Percentiles rank a stretch among this genome's conserved stretches.
phyloP scores from a whole-genome alignment of 2,329 filamentous ascomycete genomes.

The Pseudonectria buxi region DNA sequence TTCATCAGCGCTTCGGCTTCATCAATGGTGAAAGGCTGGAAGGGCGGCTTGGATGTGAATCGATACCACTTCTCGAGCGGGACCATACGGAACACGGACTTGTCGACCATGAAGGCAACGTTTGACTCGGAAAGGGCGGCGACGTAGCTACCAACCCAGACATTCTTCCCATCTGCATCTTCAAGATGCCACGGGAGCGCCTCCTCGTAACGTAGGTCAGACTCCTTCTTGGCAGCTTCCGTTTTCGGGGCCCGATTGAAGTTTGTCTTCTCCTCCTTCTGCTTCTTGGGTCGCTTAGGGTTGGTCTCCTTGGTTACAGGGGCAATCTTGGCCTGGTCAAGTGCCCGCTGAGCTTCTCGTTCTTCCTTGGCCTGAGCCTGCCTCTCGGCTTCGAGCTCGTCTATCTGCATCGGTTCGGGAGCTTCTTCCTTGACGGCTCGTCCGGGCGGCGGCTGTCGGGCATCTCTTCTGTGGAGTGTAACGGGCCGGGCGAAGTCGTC shows the following conservation, averaged over 20 bases:
- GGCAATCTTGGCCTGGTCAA: slow-evolving; percentile 88
- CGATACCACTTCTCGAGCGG: slow-evolving; percentile 95
- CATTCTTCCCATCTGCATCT: slow-evolving; percentile 91
- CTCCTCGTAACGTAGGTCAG: slow-evolving; percentile 80
- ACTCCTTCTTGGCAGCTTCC: slow-evolving; percentile 72
- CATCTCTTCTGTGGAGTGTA: slow-evolving; percentile 81
- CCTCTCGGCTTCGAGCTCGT: slow-evolving; percentile 55
- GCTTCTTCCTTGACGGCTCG: slow-evolving; percentile 56
- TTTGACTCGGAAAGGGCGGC: slow-evolving; percentile 80
- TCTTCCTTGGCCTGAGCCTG: slow-evolving; percentile 68
- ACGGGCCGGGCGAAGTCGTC: slow-evolving; percentile 82
- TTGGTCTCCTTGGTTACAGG: slow-evolving; percentile 60
- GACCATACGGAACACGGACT: slow-evolving; percentile 70
- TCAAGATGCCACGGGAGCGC: slow-evolving; percentile 94
- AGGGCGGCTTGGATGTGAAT: slow-evolving; percentile 73
- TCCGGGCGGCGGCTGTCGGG: slow-evolving; percentile 60
- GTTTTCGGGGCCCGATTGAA: slow-evolving; percentile 73
- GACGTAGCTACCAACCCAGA: slow-evolving; percentile 89
- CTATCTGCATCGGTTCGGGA: slow-evolving; percentile 35
- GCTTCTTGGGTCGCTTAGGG: slow-evolving; percentile 50
- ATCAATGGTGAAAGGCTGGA: slow-evolving; percentile 71
- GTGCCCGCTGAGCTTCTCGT: slow-evolving; percentile 75
- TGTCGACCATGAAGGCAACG: slow-evolving; percentile 68
- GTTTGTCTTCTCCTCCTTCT: slow-evolving; percentile 78
- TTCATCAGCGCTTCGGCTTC: slow-evolving; percentile 80